Percentiles rank a stretch among this genome's conserved stretches.
Conservation (phyloP, 2,329 filamentous ascomycete species). For the Diplodia corticola region DNA sequence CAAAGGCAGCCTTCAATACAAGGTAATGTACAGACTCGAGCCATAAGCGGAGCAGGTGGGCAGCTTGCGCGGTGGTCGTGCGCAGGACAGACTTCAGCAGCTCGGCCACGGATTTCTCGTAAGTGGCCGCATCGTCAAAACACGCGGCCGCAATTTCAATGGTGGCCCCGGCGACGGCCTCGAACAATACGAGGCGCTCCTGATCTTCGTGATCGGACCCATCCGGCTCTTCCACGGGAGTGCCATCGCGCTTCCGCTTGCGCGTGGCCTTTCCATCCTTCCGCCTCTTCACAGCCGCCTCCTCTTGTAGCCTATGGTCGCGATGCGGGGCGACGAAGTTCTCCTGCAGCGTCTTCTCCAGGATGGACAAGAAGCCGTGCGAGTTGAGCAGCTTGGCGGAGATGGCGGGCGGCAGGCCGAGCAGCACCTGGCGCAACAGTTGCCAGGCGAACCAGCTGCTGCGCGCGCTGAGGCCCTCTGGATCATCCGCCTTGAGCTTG, state of each 20-base stretch:
- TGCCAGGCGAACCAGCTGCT: slow-evolving; percentile 53
- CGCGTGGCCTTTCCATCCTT: slow-evolving; percentile 33
- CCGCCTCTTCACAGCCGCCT: slow-evolving; percentile 20
- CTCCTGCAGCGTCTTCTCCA: slow-evolving; percentile 67
- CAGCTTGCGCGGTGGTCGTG: slow-evolving; percentile 38
- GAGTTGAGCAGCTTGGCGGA: slow-evolving; percentile 72
- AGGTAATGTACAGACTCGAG: slow-evolving; percentile 30
- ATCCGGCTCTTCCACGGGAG: slow-evolving; percentile 4
- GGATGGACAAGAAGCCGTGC: slow-evolving; percentile 64
- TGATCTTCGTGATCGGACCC: slow-evolving; percentile 26
- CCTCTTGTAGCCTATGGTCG: slow-evolving; percentile 12
- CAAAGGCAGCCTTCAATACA: slow-evolving; percentile 3
- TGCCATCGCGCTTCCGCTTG: slow-evolving; percentile 36
- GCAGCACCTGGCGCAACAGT: slow-evolving; percentile 61
- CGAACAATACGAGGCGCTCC: slow-evolving; percentile 32
- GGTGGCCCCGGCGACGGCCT: slow-evolving; percentile 29
- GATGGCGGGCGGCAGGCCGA: slow-evolving; percentile 66
- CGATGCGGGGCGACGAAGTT: slow-evolving; percentile 26
- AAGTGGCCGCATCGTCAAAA: slow-evolving; percentile 24
- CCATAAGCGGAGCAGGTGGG: slow-evolving; percentile 40
- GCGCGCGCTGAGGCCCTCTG: slow-evolving; percentile 42
- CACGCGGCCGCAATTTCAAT: slow-evolving; percentile 23
- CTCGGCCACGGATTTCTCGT: slow-evolving; percentile 33
- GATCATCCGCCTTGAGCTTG: slow-evolving; percentile 52
- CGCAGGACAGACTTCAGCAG: slow-evolving; percentile 40